Evolutionary conservation across 805 yeast species (phyloP).

Genomic region (Saccharomycopsis fermentans): DNA sequence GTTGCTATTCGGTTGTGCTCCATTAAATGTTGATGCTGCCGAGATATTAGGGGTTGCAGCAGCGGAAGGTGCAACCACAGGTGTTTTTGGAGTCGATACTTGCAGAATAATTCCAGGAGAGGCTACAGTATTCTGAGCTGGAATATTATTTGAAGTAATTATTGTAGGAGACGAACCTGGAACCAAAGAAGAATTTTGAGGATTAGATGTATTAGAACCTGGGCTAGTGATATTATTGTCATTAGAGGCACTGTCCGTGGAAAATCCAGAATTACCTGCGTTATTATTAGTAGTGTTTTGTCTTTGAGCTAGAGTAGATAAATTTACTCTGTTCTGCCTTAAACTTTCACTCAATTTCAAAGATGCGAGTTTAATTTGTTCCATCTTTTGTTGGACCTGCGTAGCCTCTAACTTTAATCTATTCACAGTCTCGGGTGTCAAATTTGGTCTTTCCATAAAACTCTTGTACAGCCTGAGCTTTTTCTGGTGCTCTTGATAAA

Average conservation of each 20-base stretch:
- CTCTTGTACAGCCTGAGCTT: slow-evolving; percentile 21
- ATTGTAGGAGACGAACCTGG: slow-evolving; percentile 19
- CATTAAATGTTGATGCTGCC: neutral
- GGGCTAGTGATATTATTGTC: slow-evolving; percentile 1
- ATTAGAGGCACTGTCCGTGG: neutral
- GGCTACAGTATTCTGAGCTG: slow-evolving; percentile 11
- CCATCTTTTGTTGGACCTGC: slow-evolving; percentile 25
- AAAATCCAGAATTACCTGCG: slow-evolving; percentile 7
- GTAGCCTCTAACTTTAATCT: slow-evolving; percentile 25
- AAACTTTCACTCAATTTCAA: slow-evolving; percentile 14
- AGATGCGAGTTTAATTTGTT: slow-evolving; percentile 17
- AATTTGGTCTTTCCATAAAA: slow-evolving; percentile 24
- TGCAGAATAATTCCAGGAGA: neutral
- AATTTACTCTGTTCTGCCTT: slow-evolving; percentile 15
- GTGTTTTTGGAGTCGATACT: neutral
- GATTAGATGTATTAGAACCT: neutral
- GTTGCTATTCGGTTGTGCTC: neutral
- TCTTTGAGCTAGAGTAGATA: slow-evolving; percentile 15
- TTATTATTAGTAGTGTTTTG: slow-evolving; percentile 1
- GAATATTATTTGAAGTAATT: slow-evolving; percentile 18
- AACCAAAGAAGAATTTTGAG: slow-evolving; percentile 5
- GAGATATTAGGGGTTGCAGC: neutral
- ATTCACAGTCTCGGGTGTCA: slow-evolving; percentile 24
- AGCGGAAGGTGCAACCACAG: neutral
- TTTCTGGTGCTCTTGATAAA: slow-evolving; percentile 10